These are phyloP conservation scores for Fusarium pininemorale DNA, from an alignment of 2,329 filamentous ascomycete genomes.

Conservation along the genomic window DNA sequence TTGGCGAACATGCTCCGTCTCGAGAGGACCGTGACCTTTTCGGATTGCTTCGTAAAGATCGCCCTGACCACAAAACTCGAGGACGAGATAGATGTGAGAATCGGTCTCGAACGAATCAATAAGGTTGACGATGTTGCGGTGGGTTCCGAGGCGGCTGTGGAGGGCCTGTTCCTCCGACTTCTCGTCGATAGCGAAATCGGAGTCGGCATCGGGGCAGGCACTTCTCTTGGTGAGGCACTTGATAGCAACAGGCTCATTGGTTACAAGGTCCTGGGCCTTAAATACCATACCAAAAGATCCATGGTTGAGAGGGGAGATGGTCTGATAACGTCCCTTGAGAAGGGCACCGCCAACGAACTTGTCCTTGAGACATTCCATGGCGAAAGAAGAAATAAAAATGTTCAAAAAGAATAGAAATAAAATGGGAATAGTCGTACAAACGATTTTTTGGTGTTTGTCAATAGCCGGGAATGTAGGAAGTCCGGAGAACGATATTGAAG, in stretches of 20 bases:
- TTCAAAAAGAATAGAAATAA: conserved; percentile 28
- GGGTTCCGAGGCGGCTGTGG: conserved; percentile 79
- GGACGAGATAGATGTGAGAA: conserved; percentile 87
- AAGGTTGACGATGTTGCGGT: conserved; percentile 94
- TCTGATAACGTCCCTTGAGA: conserved; percentile 89
- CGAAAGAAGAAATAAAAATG: conserved; percentile 22
- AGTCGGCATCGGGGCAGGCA: conserved; percentile 66
- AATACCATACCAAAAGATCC: conserved; percentile 99
- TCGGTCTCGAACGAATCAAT: conserved; percentile 92
- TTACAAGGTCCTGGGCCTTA: conserved; percentile 82
- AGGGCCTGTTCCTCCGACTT: conserved; percentile 82
- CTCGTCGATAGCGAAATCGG: conserved; percentile 80
- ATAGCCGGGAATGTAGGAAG: conserved; percentile 24
- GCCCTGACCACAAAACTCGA: conserved; percentile 95
- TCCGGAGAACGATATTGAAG: conserved; percentile 19
- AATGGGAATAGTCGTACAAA: conserved; percentile 45
- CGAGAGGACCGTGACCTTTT: conserved; percentile 83
- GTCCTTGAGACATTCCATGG: conserved; percentile 87
- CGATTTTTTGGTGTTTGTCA: conserved; percentile 36
- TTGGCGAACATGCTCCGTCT: conserved; percentile 95
- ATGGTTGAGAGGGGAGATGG: conserved; percentile 94
- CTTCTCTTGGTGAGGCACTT: conserved; percentile 92
- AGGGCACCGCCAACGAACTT: conserved; percentile 81
- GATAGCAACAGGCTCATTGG: conserved; percentile 85
- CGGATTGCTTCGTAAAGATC: conserved; percentile 98